Evolutionary conservation across 2,329 filamentous ascomycete genomes (phyloP).

Genomic region (Paraphaeosphaeria sporulosa): DNA sequence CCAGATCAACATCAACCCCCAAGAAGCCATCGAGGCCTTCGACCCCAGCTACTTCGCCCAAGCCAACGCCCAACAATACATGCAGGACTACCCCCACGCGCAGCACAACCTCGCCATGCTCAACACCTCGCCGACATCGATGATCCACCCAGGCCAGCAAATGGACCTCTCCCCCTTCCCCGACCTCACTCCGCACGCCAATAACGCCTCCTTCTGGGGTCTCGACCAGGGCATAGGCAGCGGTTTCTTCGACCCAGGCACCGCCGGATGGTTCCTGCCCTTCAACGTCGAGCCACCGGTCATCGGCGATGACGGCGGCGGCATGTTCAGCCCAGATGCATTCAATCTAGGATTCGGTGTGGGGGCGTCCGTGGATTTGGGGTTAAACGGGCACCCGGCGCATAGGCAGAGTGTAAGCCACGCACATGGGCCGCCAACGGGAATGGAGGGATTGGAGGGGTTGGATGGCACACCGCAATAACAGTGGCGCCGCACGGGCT

Average conservation of each 20-base stretch:
- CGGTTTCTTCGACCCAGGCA: conserved; percentile 55
- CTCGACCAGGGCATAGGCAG: conserved; percentile 37
- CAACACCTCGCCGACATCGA: conserved; percentile 38
- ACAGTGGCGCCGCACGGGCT: not conserved
- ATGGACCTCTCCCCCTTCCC: conserved; percentile 45
- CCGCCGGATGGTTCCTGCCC: conserved; percentile 84
- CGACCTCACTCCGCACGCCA: conserved; percentile 42
- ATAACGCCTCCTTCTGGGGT: conserved; percentile 41
- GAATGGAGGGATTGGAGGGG: conserved; percentile 14
- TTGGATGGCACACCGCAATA: conserved; percentile 6
- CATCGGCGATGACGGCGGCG: conserved; percentile 47
- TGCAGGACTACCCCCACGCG: conserved; percentile 61
- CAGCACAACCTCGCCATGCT: conserved; percentile 49
- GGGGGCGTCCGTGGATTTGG: conserved; percentile 28
- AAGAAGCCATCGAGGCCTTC: conserved; percentile 37
- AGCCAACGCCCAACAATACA: conserved; percentile 39
- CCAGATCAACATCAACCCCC: conserved; percentile 40
- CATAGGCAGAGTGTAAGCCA: conserved; percentile 12
- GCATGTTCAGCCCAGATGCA: conserved; percentile 32
- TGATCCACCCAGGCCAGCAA: conserved; percentile 42
- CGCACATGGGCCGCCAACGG: not conserved
- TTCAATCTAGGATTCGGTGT: conserved; percentile 35
- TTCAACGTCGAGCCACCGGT: conserved; percentile 84
- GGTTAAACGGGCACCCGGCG: conserved; percentile 21
- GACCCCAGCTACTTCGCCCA: conserved; percentile 38